These are phyloP conservation scores for Phytophthora syringae DNA, from an alignment of 352 stramenopile genomes.

Conservation along the genomic window DNA sequence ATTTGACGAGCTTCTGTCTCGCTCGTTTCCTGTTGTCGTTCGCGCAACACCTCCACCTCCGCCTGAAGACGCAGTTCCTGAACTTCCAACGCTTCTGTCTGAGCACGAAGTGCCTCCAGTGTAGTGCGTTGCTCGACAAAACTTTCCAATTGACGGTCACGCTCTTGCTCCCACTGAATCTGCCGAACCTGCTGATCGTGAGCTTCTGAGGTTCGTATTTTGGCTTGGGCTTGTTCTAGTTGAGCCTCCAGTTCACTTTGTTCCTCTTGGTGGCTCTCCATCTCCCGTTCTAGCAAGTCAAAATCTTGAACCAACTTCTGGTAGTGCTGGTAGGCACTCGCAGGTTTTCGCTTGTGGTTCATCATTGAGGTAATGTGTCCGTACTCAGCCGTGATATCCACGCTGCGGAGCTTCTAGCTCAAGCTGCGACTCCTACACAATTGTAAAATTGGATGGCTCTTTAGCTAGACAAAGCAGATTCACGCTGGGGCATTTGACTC, in stretches of 20 bases:
- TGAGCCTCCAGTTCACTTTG: constrained; percentile 39
- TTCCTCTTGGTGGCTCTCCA: constrained; percentile 34
- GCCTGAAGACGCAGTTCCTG: constrained; percentile 51
- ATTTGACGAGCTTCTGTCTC: constrained; percentile 49
- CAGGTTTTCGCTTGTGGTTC: constrained; percentile 15
- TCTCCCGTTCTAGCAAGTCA: constrained; percentile 48
- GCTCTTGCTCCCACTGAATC: constrained; percentile 47
- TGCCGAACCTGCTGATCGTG: constrained; percentile 32
- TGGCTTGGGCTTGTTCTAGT: constrained; percentile 26
- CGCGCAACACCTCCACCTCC: constrained; percentile 56
- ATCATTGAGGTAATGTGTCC: background rate
- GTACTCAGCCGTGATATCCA: background rate
- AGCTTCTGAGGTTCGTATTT: constrained; percentile 9
- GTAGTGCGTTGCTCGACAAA: constrained; percentile 35
- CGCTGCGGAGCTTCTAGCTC: background rate
- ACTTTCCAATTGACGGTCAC: constrained; percentile 41
- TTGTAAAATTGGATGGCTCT: constrained; percentile 25
- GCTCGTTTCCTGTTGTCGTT: constrained; percentile 45
- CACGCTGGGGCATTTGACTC: background rate
- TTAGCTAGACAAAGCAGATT: constrained; percentile 1
- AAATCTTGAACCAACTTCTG: constrained; percentile 62
- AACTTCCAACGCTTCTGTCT: constrained; percentile 38
- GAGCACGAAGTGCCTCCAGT: constrained; percentile 28
- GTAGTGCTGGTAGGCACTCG: constrained; percentile 59
- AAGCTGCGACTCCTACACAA: constrained; percentile 13